Evolutionary conservation across 2,329 filamentous ascomycete species (phyloP).

Genomic region (Albifimbria verrucaria): DNA sequence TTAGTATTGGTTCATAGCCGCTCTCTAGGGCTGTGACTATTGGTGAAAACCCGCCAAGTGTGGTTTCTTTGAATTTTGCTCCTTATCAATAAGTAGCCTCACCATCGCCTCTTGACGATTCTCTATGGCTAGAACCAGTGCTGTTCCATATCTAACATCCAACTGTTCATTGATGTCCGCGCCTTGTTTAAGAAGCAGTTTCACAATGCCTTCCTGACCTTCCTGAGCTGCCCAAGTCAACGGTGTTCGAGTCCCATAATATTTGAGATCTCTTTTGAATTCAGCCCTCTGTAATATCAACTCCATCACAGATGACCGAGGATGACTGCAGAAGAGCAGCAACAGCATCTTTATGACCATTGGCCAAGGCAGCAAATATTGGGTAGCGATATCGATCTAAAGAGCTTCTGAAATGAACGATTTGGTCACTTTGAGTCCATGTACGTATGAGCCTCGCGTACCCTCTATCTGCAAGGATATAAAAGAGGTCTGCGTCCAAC

Average conservation of each 20-base stretch:
- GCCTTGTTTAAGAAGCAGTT: neutral
- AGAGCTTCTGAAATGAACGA: constrained; percentile 15
- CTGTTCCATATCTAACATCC: neutral
- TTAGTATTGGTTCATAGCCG: no score
- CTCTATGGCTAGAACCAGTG: neutral
- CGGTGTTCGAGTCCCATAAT: constrained; percentile 5
- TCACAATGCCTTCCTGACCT: neutral
- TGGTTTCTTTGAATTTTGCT: no score
- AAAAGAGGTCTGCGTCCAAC: constrained; percentile 20
- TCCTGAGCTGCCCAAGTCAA: constrained; percentile 21
- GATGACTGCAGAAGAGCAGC: constrained; percentile 13
- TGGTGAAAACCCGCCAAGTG: no score
- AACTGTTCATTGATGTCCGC: no score
- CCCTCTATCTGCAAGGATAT: constrained; percentile 31
- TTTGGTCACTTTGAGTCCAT: constrained; percentile 11
- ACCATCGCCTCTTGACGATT: neutral
- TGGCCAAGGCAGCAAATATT: constrained; percentile 32
- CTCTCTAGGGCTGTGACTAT: no score
- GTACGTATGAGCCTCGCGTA: constrained; percentile 25
- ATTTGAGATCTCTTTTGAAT: neutral
- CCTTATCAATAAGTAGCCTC: neutral
- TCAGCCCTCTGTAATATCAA: constrained; percentile 5
- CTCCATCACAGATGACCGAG: constrained; percentile 4
- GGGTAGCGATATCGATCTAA: constrained; percentile 28
- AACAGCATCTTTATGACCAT: constrained; percentile 21